Base-by-base conservation (phyloP, 2,329 filamentous ascomycete genomes). In the Cladorrhinum sp. region DNA sequence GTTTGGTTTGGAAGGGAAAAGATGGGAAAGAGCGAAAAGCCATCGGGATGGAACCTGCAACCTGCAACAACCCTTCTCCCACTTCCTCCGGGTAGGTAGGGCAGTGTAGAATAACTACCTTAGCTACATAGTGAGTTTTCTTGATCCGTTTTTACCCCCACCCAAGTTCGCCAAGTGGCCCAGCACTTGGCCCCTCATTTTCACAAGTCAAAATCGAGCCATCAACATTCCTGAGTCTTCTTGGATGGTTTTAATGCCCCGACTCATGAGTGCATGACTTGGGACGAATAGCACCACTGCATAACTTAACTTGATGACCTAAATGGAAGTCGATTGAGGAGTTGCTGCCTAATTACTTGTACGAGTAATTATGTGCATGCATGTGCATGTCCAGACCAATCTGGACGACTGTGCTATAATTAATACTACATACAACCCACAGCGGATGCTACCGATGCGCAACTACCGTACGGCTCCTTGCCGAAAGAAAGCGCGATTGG, bases 121-220 rank as follows among this genome's bases (percentile, higher is more conserved):
- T n/a, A 42, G n/a, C 4, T n/a, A 16, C n/a, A n/a, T 16, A n/a
- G 4, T 16, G n/a, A 42, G 36, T 42, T n/a, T 42, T n/a, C n/a
- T 4, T 42, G 36, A 42, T 28, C 9, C 9, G 4, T 28, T 9
- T 28, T 28, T 28, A 5, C 9, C 9, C 26, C 26, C 3, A 42
- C 18, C n/a, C 42, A 48, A 39, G 24, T 9, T 39, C 28, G 61
- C 59, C 62, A 59, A 64, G 59, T 54, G 42, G 62, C 59, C 62
- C 46, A 64, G 59, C 53, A n/a, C 59, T 64, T 64, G 62, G 62
- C 59, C 42, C 49, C 20, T 9, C 7, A 49, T 51, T 30, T 36
- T 30, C 30, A 24, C 14, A 46, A 30, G 30, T 23, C 18, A 24
- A 55, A 42, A 14, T 46, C 53, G 53, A 55, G 30, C 33, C 30